Evolutionary conservation across 1,284 basidiomycete genomes (phyloP), one percentile per base, ranked within the genome.

Genomic region (Calocybe gambosa): DNA sequence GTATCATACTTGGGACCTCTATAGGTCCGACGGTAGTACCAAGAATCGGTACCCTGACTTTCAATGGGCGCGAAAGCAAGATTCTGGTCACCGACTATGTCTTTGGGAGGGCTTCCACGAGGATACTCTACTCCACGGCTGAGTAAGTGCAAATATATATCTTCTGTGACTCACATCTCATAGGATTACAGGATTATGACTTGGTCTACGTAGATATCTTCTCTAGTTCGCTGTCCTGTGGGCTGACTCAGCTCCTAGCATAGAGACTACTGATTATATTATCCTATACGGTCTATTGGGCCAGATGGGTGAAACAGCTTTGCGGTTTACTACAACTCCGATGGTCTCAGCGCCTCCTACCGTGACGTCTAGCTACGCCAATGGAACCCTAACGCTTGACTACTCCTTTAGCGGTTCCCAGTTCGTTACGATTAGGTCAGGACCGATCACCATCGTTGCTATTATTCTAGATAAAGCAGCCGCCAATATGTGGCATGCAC

Each of bases 21-120:
- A 43, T 52, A 15, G 75, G 75, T 5, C 43, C 56, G 1, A 44
- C 71, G 10, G 45, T 63, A 2, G 60, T 77, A 20, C 75, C 75
- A 0, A 57, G 60, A 37, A 57, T 52, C 5, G 67, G 68, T 23
- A 48, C 29, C 5, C 57, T 77, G 15, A 71, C 69, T n/a, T 61
- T 76, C 43, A 62, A 71, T 49, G 74, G 74, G 13, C 62, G 72
- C 10, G 72, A 75, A 16, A 71, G 66, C 55, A 77, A 75, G 55
- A 69, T 77, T 39, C 45, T 77, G 13, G 69, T 74, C 12, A 74
- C 70, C 0, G 72, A 77, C 56, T 75, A 74, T 54, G 57, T 64
- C 3, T 75, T 76, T 49, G 74, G 75, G 4, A 42, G 36, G 39
- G 59, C 57, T 19, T 45, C 53, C 5, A 65, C 64, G 1, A 64